Percentiles rank a stretch among this genome's conserved stretches.
These are phyloP conservation scores for Chrysoporthe austroafricana DNA, from an alignment of 2,329 filamentous ascomycete species.

Conservation along the genomic window DNA sequence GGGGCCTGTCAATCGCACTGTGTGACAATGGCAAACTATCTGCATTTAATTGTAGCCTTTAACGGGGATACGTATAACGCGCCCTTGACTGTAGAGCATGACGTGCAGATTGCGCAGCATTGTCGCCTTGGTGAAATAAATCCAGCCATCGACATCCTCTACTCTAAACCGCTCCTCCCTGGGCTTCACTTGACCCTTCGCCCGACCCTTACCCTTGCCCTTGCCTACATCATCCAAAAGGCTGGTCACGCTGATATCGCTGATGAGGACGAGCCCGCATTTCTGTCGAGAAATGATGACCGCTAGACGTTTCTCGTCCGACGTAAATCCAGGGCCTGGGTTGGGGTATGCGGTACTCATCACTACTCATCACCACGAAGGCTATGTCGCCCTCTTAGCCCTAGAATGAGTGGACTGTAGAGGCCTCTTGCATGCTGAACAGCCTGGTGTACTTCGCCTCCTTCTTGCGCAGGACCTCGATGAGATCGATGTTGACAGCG, in stretches of 20 bases:
- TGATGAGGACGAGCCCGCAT: no score
- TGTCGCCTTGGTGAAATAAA: not conserved
- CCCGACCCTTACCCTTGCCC: not conserved
- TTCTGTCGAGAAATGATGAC: not conserved
- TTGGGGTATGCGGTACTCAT: not conserved
- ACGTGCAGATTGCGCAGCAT: not conserved
- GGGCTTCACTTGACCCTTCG: not conserved
- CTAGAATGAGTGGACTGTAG: not conserved
- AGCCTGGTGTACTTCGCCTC: not conserved
- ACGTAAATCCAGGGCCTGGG: not conserved
- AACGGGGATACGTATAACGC: no score
- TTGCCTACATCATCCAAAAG: not conserved
- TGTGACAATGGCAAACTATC: no score
- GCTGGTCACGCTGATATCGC: not conserved
- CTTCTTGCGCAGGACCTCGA: not conserved
- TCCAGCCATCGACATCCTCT: not conserved
- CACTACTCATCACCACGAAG: not conserved
- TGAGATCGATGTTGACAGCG: not conserved
- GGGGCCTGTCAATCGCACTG: no score
- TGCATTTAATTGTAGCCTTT: no score
- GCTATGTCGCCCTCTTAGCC: not conserved
- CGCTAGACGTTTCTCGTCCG: not conserved
- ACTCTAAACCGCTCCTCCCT: not conserved
- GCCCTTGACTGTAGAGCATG: no score
- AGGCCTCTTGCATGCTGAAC: not conserved